Evolutionary conservation across 805 yeast genomes (phyloP), one percentile per base, ranked within the genome.

Genomic region (Geotrichum ghanense): DNA sequence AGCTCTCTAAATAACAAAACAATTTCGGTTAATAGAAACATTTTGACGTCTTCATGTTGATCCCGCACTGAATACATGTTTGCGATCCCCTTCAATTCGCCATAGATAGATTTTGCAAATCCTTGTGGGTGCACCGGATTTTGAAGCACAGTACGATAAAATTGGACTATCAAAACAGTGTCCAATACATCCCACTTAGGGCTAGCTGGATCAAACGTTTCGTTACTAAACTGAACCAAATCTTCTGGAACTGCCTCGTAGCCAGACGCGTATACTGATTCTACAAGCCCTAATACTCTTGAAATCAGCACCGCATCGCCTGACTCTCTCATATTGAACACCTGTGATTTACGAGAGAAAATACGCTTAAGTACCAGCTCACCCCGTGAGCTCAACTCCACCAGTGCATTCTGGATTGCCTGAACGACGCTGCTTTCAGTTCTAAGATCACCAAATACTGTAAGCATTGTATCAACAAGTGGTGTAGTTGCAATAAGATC

Each of bases 401-500:
- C 50, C 3, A 66, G 41, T 3, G 56, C 51, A 10, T 49, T 50
- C 20, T 48, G 42, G 1, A 64, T 53, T 9, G 48, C 51, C 21
- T 55, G 50, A 2, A 56, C 46, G 2, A 58, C 51, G 2, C 49
- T 50, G 2, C 52, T 49, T 26, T 56, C 55, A 4, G 46, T 50
- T 41, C 63, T 43, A 14, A 60, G 42, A 2, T 48, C 41, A 19
- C 37, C 42, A 39, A 39, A 21, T 9, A 39, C 25, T 21, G 25
- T 20, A 22, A 66, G 51, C 26, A 68, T 22, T 17, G 51, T 51
- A 12, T 51, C 46, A 14, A 62, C 43, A 3, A 66, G 46, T 3
- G 60, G 56, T 0, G 68, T 59, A 43, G 60, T 63, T 7, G 67
- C 65, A 14, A 65, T 47, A n/a, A 63, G 31, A 47, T 64, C 70